phyloP scores from a whole-genome alignment of 805 yeast species.

The Peterozyma xylosa region DNA sequence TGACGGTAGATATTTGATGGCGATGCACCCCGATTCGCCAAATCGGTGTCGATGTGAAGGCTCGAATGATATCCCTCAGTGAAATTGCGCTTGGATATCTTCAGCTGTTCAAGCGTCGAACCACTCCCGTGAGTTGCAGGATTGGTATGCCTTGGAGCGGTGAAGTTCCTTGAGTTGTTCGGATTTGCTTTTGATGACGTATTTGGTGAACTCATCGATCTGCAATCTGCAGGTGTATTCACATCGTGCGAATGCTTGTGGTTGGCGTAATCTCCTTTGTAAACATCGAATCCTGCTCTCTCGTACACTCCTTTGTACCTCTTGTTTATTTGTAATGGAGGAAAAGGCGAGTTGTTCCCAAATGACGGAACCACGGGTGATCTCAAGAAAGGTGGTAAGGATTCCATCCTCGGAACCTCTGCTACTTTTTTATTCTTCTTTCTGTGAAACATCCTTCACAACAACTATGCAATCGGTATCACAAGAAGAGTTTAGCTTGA shows the following conservation, averaged over 20 bases:
- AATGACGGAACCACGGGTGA: slow-evolving; percentile 21
- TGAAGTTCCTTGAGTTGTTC: slow-evolving; percentile 1
- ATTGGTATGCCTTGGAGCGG: slow-evolving; percentile 3
- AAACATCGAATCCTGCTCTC: slow-evolving; percentile 73
- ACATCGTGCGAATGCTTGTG: slow-evolving; percentile 5
- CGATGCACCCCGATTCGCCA: too few species aligned
- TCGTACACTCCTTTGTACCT: slow-evolving; percentile 67
- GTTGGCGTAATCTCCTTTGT: slow-evolving; percentile 16
- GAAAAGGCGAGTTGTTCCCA: slow-evolving; percentile 51
- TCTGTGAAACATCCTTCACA: not conserved
- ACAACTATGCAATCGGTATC: not conserved
- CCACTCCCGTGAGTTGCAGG: not conserved
- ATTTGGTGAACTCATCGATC: slow-evolving; percentile 5
- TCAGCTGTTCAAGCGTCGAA: not conserved
- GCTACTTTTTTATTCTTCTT: slow-evolving; percentile 11
- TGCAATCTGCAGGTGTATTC: slow-evolving; percentile 5
- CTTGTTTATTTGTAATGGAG: slow-evolving; percentile 58
- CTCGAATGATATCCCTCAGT: too few species aligned
- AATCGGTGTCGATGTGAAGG: too few species aligned
- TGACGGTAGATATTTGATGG: too few species aligned
- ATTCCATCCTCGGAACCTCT: slow-evolving; percentile 15
- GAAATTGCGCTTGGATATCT: too few species aligned
- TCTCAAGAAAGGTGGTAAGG: slow-evolving; percentile 25
- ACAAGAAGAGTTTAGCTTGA: not conserved
- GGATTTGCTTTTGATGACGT: too few species aligned